Evolutionary conservation across 768 basidiomycete species (phyloP).

Genomic region (Heimioporus sp.): DNA sequence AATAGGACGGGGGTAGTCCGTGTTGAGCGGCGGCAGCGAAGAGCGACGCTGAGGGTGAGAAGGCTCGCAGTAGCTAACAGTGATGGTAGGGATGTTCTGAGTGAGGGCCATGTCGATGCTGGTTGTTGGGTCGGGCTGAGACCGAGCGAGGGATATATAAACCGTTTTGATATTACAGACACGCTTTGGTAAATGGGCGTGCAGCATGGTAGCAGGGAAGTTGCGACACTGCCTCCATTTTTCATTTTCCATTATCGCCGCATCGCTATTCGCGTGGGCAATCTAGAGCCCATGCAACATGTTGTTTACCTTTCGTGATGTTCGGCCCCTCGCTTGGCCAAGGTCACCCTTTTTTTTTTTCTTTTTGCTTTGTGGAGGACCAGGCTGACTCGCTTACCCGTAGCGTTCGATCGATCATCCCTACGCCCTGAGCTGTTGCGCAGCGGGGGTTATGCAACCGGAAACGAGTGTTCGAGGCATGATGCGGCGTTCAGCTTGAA

Average conservation of each 20-base stretch:
- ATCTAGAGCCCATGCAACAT: slow-evolving; percentile 5
- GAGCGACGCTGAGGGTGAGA: slow-evolving; percentile 14
- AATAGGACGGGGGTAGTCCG: slow-evolving; percentile 51
- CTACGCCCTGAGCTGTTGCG: not conserved
- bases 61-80: slow-evolving; percentile 5
- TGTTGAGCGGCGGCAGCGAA: slow-evolving; percentile 15
- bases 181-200: not conserved
- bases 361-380: not conserved
- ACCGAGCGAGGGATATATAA: slow-evolving; percentile 13
- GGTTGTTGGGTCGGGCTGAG: slow-evolving; percentile 4
- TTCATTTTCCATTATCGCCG: slow-evolving; percentile 12
- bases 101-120: slow-evolving; percentile 5
- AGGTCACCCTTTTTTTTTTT: not conserved
- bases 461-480: slow-evolving; percentile 27
- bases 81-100: slow-evolving; percentile 6
- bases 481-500: slow-evolving; percentile 5
- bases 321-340: not conserved
- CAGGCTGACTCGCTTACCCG: not conserved
- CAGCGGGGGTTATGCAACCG: slow-evolving; percentile 5
- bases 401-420: slow-evolving; percentile 13
- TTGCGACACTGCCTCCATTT: slow-evolving; percentile 11
- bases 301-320: not conserved
- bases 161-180: no score
- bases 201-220: slow-evolving; percentile 6
- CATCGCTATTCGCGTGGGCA: slow-evolving; percentile 7